Conservation (phyloP, 2,329 filamentous ascomycete species). For the Bretziella fagacearum region DNA sequence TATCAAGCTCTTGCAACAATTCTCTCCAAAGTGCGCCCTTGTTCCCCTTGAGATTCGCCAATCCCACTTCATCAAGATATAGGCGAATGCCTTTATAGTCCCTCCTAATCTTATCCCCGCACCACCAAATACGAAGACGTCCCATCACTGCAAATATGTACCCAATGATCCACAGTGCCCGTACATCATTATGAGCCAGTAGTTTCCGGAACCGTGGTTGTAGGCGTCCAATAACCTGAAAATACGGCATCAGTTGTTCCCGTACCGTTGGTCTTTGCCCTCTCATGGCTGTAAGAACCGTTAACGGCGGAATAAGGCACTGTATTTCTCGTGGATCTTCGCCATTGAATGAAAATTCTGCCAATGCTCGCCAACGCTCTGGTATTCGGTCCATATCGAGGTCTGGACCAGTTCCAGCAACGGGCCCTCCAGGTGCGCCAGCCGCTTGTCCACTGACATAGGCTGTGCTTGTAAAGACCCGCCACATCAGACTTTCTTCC, state of each 20-base stretch:
- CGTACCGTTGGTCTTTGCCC: constrained; percentile 4
- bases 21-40: constrained; percentile 17
- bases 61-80: constrained; percentile 14
- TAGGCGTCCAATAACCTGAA: constrained; percentile 17
- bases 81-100: constrained; percentile 16
- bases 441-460: constrained; percentile 13
- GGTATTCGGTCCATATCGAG: constrained; percentile 16
- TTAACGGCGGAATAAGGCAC: constrained; percentile 15
- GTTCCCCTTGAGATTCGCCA: constrained; percentile 12
- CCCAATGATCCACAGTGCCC: constrained; percentile 18
- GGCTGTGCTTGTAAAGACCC: constrained; percentile 12
- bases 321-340: constrained; percentile 11
- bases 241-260: constrained; percentile 16
- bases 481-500: constrained; percentile 16
- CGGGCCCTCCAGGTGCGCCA: constrained; percentile 14
- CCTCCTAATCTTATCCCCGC: constrained; percentile 13
- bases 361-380: constrained; percentile 15
- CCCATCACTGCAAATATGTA: constrained; percentile 18
- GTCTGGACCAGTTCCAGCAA: constrained; percentile 11
- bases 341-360: constrained; percentile 10
- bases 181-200: constrained; percentile 16
- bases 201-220: constrained; percentile 16
- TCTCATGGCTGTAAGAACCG: constrained; percentile 9
- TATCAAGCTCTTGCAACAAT: constrained; percentile 17
- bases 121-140: constrained; percentile 18